Evolutionary conservation across 441 rosid species (phyloP), one percentile per base, ranked within the genome.

Genomic region (Euphorbia neoarborescens): DNA sequence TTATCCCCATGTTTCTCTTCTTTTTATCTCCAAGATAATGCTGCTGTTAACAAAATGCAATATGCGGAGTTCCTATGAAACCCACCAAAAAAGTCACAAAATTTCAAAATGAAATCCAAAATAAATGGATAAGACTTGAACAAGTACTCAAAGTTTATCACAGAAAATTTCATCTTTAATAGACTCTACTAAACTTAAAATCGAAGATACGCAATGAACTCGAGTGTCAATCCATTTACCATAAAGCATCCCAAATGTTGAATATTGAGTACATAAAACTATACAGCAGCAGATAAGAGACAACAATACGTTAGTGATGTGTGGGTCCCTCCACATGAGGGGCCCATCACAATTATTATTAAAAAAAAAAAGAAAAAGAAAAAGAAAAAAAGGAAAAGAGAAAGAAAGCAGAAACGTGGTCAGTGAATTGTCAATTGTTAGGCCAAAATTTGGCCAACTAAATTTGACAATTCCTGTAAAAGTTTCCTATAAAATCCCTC

Each of bases 1-100:
- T 89, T 84, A 80, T 72, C 87, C 84, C 81, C 90, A 88, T 84
- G 81, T 79, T 87, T 76, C 77, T 83, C 77, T 80, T 73, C 70
- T 75, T 74, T 76, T 79, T 83, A 82, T 78, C 87, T 72, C 81
- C 86, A 78, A 79, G 71, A 81, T 64, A 82, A 82, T 76, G 80
- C 89, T 82, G 88, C 86, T 76, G 78, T 79, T 80, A 77, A 79
- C 81, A 80, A 79, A 77, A 90, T 80, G 78, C 83, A 88, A 85
- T 84, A 77, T 73, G 57, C 65, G 78, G 80, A 84, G 82, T 81
- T 81, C 84, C 82, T 68, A 69, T 62, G 27, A 78, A 70, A 73
- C 79, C 71, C 24, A 71, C 56, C 69, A 73, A 53, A 70, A 38
- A 81, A 77, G 76, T 59, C 19, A 6, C 37, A 17, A 20, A 57